A percentile compares a stretch with the other conserved stretches of the same genome.
Conservation (phyloP, 495 filamentous ascomycete species). For the Aspergillus sclerotiicarbonarius region DNA sequence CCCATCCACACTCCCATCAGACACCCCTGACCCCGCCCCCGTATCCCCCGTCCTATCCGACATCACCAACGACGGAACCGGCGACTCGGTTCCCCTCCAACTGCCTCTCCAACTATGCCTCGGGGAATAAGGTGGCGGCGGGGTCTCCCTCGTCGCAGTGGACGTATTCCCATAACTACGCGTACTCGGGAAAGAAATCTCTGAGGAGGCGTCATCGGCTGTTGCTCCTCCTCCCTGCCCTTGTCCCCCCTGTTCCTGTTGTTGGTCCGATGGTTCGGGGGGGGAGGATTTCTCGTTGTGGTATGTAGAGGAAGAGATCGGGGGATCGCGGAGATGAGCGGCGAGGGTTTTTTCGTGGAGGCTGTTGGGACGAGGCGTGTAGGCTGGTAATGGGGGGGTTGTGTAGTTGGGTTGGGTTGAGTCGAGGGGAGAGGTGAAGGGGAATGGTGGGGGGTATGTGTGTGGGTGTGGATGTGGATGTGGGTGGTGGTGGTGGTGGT, state of each 20-base stretch:
- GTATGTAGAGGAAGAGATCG: slow-evolving; percentile 28
- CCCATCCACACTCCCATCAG: not conserved
- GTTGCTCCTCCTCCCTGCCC: slow-evolving; percentile 37
- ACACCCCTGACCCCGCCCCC: not conserved
- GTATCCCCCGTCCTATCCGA: slow-evolving; percentile 18
- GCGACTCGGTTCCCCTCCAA: slow-evolving; percentile 13
- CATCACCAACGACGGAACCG: slow-evolving; percentile 33
- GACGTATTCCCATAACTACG: slow-evolving; percentile 50
- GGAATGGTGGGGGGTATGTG: not conserved
- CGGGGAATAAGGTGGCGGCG: slow-evolving; percentile 46
- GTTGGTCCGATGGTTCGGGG: slow-evolving; percentile 18
- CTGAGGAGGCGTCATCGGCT: slow-evolving; percentile 38
- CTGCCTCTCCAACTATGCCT: not conserved
- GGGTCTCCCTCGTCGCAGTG: slow-evolving; percentile 46
- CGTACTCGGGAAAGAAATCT: slow-evolving; percentile 46
- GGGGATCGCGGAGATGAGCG: slow-evolving; percentile 36
- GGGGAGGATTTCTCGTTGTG: slow-evolving; percentile 29
- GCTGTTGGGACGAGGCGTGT: slow-evolving; percentile 42
- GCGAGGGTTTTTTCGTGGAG: slow-evolving; percentile 45
- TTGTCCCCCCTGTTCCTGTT: slow-evolving; percentile 7
- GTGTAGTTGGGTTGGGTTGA: not conserved
- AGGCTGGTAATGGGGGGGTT: slow-evolving; percentile 36
- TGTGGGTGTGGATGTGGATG: not conserved
- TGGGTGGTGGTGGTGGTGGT: not conserved
- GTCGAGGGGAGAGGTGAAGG: not conserved